These are phyloP conservation scores for Scedosporium boydii DNA, from an alignment of 2,329 filamentous ascomycete genomes.

Conservation along the genomic window DNA sequence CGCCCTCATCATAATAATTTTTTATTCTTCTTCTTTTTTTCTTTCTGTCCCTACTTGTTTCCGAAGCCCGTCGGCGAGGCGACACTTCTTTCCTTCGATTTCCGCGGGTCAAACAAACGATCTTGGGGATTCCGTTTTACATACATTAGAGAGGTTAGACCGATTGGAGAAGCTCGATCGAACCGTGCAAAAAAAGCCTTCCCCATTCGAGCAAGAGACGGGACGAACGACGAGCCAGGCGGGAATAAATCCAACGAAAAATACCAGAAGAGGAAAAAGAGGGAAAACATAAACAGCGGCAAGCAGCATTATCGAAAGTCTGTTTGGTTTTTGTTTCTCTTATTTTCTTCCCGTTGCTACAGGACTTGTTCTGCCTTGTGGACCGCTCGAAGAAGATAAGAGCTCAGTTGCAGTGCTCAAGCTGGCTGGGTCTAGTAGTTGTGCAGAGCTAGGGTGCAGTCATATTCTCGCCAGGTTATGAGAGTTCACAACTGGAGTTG, in stretches of 20 bases:
- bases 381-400: too few relatives aligned
- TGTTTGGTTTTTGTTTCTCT: neutral
- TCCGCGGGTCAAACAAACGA: too few relatives aligned
- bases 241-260: too few relatives aligned
- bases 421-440: neutral
- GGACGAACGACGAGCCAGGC: neutral
- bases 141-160: too few relatives aligned
- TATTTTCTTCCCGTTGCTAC: conserved; percentile 1
- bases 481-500: neutral
- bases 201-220: neutral
- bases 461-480: neutral
- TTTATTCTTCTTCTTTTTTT: too few relatives aligned
- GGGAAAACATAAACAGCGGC: neutral
- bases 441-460: too few relatives aligned
- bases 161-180: neutral
- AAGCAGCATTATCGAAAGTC: neutral
- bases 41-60: too few relatives aligned
- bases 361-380: neutral
- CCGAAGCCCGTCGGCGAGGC: too few relatives aligned
- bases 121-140: too few relatives aligned
- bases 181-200: neutral
- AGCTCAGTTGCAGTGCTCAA: too few relatives aligned
- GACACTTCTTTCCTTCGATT: too few relatives aligned
- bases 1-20: too few relatives aligned
- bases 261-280: neutral